Evolutionary conservation across 345 rosid species (phyloP).

Genomic region (Dipteronia dyeriana): DNA sequence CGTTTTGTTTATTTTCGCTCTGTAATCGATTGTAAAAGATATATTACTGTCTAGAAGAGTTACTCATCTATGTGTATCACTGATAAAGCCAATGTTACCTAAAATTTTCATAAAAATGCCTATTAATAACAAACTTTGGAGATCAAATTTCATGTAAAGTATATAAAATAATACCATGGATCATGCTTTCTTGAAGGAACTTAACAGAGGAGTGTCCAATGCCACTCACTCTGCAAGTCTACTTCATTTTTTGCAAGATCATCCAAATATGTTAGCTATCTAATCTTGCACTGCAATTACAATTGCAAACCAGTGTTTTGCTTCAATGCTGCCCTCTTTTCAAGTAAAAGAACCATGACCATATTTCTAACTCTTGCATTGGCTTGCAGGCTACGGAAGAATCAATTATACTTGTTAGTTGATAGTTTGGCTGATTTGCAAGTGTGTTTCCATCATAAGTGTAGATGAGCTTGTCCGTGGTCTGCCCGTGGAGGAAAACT

Average conservation of each 20-base stretch:
- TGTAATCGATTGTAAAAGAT: too few species aligned
- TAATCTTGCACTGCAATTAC: too few species aligned
- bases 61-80: constrained; percentile 37
- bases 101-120: not conserved
- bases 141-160: not conserved
- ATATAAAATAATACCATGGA: too few species aligned
- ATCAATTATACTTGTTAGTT: too few species aligned
- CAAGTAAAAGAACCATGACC: too few species aligned
- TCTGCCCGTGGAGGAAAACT: constrained; percentile 35
- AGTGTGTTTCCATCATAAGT: too few species aligned
- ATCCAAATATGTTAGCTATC: too few species aligned
- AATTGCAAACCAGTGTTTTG: not conserved
- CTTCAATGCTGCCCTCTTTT: too few species aligned
- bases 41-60: constrained; percentile 16
- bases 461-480: constrained; percentile 37
- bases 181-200: constrained; percentile 26
- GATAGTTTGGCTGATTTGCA: constrained; percentile 9
- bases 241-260: too few species aligned
- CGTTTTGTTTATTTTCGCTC: too few species aligned
- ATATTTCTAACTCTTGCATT: not conserved
- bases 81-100: constrained; percentile 32
- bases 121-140: not conserved
- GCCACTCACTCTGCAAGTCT: too few species aligned
- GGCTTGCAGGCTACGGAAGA: constrained; percentile 8
- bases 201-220: too few species aligned